Evolutionary conservation across 2,329 filamentous ascomycete species (phyloP).

Genomic region (Botrytis squamosa): DNA sequence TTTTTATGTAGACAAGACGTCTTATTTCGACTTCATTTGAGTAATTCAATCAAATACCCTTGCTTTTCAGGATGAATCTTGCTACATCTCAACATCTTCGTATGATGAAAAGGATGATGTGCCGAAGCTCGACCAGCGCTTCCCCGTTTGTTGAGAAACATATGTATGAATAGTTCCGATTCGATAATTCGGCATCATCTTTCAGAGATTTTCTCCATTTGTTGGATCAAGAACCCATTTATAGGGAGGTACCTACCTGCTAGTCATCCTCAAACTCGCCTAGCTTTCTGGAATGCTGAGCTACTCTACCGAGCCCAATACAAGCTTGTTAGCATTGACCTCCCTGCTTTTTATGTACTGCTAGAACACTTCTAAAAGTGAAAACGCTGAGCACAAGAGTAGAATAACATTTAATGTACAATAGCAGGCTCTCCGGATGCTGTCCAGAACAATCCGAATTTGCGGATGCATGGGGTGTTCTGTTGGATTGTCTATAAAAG

Average conservation of each 20-base stretch:
- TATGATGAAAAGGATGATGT: not conserved
- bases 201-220: not conserved
- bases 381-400: not conserved
- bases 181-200: not conserved
- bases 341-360: not conserved
- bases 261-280: not conserved
- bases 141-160: not conserved
- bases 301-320: not conserved
- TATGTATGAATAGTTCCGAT: not conserved
- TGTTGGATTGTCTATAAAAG: not conserved
- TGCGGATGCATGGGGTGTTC: not conserved
- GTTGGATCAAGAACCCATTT: not conserved
- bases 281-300: not conserved
- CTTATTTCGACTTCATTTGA: not conserved
- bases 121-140: not conserved
- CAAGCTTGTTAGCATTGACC: not conserved
- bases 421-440: not conserved
- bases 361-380: not conserved
- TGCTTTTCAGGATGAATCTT: not conserved
- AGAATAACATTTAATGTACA: not conserved
- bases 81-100: not conserved
- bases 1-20: not conserved
- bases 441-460: not conserved
- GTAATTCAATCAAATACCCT: not conserved
- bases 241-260: not conserved